A percentile compares a stretch with the other conserved stretches of the same genome.
Conservation (phyloP, 371 early-diverging fungal species). For the Dichotomocladium elegans region DNA sequence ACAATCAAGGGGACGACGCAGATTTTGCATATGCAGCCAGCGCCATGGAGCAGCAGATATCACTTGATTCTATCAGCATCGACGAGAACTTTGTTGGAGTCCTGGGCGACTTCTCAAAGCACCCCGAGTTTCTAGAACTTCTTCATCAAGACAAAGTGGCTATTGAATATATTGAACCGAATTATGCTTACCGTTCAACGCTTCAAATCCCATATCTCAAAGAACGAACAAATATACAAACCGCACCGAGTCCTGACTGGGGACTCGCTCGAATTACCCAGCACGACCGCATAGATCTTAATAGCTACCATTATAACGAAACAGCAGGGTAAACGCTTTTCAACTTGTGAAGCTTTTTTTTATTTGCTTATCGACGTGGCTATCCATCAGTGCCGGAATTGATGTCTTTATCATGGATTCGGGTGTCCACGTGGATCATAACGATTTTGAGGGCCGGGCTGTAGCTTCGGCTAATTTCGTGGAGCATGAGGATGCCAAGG, state of each 20-base stretch:
- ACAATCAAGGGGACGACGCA: background rate
- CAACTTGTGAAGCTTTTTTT: background rate
- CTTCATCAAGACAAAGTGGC: constrained; percentile 3
- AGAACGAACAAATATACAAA: background rate
- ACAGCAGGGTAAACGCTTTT: constrained; percentile 9
- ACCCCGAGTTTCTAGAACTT: constrained; percentile 9
- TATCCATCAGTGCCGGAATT: constrained; percentile 5
- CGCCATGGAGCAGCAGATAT: constrained; percentile 3
- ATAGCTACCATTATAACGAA: constrained; percentile 8
- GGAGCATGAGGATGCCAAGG: constrained; percentile 47
- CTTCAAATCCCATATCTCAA: background rate
- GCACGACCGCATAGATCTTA: background rate
- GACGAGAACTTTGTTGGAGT: constrained; percentile 8
- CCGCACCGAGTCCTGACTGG: constrained; percentile 12
- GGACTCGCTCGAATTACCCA: constrained; percentile 16
- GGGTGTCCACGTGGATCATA: constrained; percentile 67
- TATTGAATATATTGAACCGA: constrained; percentile 18
- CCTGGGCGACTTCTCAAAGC: constrained; percentile 8
- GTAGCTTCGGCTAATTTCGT: constrained; percentile 52
- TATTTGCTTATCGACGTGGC: background rate
- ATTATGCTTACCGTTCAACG: constrained; percentile 12
- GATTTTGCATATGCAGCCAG: background rate
- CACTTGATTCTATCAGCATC: constrained; percentile 8
- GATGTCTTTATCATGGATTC: constrained; percentile 29
- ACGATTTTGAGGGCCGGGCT: constrained; percentile 77